Evolutionary conservation across 1,139 yeast species (phyloP), one percentile per base, ranked within the genome.

Genomic region (Saccharomyces hybrid): DNA sequence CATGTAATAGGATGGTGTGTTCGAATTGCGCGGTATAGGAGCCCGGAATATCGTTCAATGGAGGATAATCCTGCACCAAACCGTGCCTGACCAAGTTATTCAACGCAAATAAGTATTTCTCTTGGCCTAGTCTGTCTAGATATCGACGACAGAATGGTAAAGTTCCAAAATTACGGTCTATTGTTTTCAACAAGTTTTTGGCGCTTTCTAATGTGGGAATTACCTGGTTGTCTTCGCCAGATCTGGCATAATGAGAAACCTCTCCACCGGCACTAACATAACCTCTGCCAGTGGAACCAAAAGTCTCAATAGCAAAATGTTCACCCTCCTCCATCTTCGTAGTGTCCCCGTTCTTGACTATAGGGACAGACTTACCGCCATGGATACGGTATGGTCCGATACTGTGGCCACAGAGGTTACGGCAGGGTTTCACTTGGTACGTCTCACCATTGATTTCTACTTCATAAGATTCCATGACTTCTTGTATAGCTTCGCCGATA

Each of bases 301-400:
- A 93, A 3, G 99, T 93, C 73, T 93, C 99, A 67, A 95, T 91
- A 55, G 99, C 99, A 77, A 89, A 93, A 2, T 90, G 86, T 71
- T 93, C 99, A 58, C 97, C 97, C 75, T 93, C 99, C 71, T 95
- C 99, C 97, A 93, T 91, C 77, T 91, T 91, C 26, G 98, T 91
- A 73, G 81, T 81, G 70, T 93, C 99, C 11, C 91, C 93, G 65
- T 88, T 88, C 67, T 91, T 86, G 47, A 93, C 95, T 67, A 95
- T 93, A 23, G 99, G 99, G 49, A 93, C 98, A 23, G 95, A 83
- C 71, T 93, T 93, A 59, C 97, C 98, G 42, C 91, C 95, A 72
- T 93, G 99, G 65, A 93, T 93, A 53, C 78, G 78, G 72, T 78
- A 90, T 54, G 85, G 91, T 41, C 81, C 84, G 64, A 93, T 95